Evolutionary conservation across 2,329 filamentous ascomycete species (phyloP), one percentile per base, ranked within the genome.

Genomic region (Magnaporthiopsis rhizophila): DNA sequence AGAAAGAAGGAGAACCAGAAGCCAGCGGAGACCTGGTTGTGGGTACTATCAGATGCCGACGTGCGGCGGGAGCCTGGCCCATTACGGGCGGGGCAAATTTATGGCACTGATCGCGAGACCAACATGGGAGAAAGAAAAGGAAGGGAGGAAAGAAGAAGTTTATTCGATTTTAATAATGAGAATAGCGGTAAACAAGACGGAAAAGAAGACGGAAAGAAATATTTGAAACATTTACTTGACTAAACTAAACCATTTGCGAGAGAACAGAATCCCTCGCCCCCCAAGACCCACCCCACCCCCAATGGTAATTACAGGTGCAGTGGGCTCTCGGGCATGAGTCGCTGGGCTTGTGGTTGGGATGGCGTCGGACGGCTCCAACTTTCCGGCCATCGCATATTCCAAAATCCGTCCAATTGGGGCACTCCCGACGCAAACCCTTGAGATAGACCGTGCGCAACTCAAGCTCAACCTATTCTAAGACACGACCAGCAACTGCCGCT

Each of bases 401-500:
- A 38, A 24, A 26, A 15, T 26, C 24, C n/a, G 32, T 34, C 59
- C 34, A 26, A 24, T 45, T 61, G 13, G 24, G 34, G 59, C 12
- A 15, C n/a, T 21, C 26, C 15, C 38, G 38, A 45, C 34, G 13
- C 59, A 28, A n/a, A 26, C 59, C 21, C n/a, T 38, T 8, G 32
- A 45, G 38, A 13, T 6, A 11, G 26, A 15, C 38, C 32, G 26
- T 38, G 34, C 34, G 34, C 38, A 34, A 61, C 15, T 28, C 59
- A 3, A 3, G 12, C 18, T 8, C 32, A 38, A 38, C 34, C 73
- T 77, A 85, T 67, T 79, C 80, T 74, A 86, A 75, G 65, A 97
- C 93, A 66, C 87, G 85, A n/a, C 94, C 94, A 28, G 91, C 90
- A 65, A 88, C 81, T 63, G 87, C 75, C 62, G 91, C 84, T 61